Percentiles rank a stretch among this genome's conserved stretches.
phyloP scores from a whole-genome alignment of 352 stramenopile species.

The Phytophthora fragariaefolia region DNA sequence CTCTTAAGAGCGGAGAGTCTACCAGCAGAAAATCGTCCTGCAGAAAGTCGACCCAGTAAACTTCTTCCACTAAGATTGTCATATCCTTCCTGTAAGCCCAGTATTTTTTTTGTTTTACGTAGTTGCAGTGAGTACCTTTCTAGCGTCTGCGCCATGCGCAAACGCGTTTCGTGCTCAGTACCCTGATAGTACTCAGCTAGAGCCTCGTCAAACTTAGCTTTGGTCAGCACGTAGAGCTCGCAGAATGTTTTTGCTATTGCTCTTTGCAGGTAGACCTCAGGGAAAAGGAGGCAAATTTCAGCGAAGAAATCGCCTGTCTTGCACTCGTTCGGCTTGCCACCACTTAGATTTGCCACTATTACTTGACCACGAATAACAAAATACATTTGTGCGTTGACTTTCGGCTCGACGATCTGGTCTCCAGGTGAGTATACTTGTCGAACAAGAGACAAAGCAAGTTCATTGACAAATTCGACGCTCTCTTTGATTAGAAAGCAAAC shows the following conservation, averaged over 20 bases:
- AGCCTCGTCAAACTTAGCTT: conserved; percentile 62
- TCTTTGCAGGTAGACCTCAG: conserved; percentile 66
- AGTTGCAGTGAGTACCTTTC: conserved; percentile 67
- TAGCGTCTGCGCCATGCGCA: conserved; percentile 50
- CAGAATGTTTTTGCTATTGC: conserved; percentile 81
- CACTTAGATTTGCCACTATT: conserved; percentile 52
- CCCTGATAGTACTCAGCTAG: conserved; percentile 59
- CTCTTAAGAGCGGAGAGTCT: neutral
- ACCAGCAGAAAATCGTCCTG: neutral
- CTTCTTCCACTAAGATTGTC: conserved; percentile 10
- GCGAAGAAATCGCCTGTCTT: conserved; percentile 71
- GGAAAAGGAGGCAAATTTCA: conserved; percentile 57
- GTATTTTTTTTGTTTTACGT: conserved; percentile 77
- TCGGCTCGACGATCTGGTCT: conserved; percentile 76
- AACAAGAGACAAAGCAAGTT: conserved; percentile 53
- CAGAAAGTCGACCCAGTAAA: conserved; percentile 24
- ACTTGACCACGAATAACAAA: conserved; percentile 73
- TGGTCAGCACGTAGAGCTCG: conserved; percentile 77
- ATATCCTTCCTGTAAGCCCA: conserved; percentile 52
- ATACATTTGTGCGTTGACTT: conserved; percentile 82
- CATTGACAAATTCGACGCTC: conserved; percentile 71
- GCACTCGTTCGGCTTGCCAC: conserved; percentile 53
- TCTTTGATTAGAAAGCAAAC: conserved; percentile 79
- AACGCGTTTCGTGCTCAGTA: conserved; percentile 25
- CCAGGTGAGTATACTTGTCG: conserved; percentile 60